A percentile compares a stretch with the other conserved stretches of the same genome.
phyloP scores from a whole-genome alignment of 805 yeast genomes.

The Cyberlindnera meyerae region DNA sequence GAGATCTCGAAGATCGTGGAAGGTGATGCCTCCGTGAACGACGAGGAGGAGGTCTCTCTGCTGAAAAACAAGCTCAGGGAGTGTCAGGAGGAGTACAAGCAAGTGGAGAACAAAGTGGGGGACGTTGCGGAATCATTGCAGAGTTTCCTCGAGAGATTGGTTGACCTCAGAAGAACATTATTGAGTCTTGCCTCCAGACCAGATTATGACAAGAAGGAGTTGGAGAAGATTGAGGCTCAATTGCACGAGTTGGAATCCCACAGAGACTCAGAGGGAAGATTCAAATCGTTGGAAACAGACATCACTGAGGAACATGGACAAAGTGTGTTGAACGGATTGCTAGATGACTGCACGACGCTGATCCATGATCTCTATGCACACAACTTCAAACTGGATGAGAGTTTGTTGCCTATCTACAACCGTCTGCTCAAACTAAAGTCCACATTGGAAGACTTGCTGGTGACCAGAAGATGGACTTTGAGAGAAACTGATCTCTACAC shows the following conservation, averaged over 20 bases:
- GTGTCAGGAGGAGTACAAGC: slow-evolving; percentile 53
- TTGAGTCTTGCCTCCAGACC: slow-evolving; percentile 46
- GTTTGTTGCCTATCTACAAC: slow-evolving; percentile 56
- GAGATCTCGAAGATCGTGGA: slow-evolving; percentile 63
- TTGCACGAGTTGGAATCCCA: slow-evolving; percentile 40
- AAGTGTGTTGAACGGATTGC: slow-evolving; percentile 59
- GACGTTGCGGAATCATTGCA: slow-evolving; percentile 47
- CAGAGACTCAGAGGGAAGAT: slow-evolving; percentile 55
- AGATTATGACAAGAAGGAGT: slow-evolving; percentile 23
- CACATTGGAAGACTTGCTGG: slow-evolving; percentile 73
- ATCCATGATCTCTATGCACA: slow-evolving; percentile 59
- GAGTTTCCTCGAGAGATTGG: slow-evolving; percentile 52
- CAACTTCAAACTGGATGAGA: slow-evolving; percentile 39
- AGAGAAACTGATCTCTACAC: slow-evolving; percentile 90
- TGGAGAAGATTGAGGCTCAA: slow-evolving; percentile 33
- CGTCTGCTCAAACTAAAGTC: slow-evolving; percentile 61
- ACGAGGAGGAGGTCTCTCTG: slow-evolving; percentile 53
- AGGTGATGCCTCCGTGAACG: slow-evolving; percentile 14
- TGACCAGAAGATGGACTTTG: slow-evolving; percentile 96
- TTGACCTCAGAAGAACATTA: slow-evolving; percentile 57
- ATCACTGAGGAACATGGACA: slow-evolving; percentile 35
- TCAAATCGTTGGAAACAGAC: slow-evolving; percentile 34
- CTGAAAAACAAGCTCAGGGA: slow-evolving; percentile 61
- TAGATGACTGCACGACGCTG: slow-evolving; percentile 79
- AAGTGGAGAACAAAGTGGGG: slow-evolving; percentile 52